Evolutionary conservation across 2,329 filamentous ascomycete genomes (phyloP).

Genomic region (Malbranchea cinnamomea): DNA sequence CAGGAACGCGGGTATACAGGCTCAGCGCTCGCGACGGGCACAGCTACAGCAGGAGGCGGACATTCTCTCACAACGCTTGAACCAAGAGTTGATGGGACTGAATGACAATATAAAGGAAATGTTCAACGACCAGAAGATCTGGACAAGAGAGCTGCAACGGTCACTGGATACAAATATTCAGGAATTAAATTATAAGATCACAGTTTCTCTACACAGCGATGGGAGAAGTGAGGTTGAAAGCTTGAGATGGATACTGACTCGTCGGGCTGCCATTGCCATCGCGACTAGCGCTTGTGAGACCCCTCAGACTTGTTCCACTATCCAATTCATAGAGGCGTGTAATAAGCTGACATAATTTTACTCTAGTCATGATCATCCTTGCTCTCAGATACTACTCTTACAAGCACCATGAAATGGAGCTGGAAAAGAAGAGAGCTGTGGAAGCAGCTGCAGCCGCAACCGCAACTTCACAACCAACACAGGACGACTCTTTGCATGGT

Average conservation of each 20-base stretch:
- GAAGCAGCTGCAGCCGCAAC: conserved; percentile 16
- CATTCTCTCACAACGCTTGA: conserved; percentile 69
- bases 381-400: conserved; percentile 32
- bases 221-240: conserved; percentile 84
- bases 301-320: not conserved
- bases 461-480: not conserved
- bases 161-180: conserved; percentile 76
- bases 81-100: conserved; percentile 65
- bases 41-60: conserved; percentile 92
- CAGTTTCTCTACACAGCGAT: conserved; percentile 75
- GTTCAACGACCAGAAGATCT: conserved; percentile 93
- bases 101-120: conserved; percentile 89
- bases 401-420: conserved; percentile 21
- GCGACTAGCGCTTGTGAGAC: conserved; percentile 34
- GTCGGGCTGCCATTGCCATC: conserved; percentile 48
- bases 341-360: conserved; percentile 8
- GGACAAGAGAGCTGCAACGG: conserved; percentile 75
- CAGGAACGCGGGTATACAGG: conserved; percentile 61
- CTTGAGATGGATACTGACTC: conserved; percentile 67
- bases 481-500: too few relatives aligned
- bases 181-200: conserved; percentile 93
- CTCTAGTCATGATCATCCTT: conserved; percentile 32
- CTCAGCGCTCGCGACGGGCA: conserved; percentile 66
- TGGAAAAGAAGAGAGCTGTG: conserved; percentile 21
- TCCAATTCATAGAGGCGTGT: conserved; percentile 3